These are phyloP conservation scores for Endoconidiophora polonica DNA, from an alignment of 2,329 filamentous ascomycete genomes.

Conservation along the genomic window DNA sequence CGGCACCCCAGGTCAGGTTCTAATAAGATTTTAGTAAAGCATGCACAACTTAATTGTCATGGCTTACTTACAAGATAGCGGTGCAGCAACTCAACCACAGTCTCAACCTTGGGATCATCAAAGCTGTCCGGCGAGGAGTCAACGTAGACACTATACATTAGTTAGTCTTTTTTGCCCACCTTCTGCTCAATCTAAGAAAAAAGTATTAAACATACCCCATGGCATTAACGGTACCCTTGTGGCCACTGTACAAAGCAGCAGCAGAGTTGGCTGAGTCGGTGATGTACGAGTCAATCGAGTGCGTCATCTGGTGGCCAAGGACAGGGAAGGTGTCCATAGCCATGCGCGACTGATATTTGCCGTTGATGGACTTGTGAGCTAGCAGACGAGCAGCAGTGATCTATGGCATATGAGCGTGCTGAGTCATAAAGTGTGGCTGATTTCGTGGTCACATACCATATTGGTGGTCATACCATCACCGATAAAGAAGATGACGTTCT, in stretches of 20 bases:
- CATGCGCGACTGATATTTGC: slow-evolving; percentile 62
- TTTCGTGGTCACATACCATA: slow-evolving; percentile 29
- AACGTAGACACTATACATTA: slow-evolving; percentile 40
- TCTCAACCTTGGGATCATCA: slow-evolving; percentile 78
- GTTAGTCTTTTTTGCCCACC: slow-evolving; percentile 13
- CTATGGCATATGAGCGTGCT: slow-evolving; percentile 15
- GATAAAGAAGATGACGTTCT: slow-evolving; percentile 76
- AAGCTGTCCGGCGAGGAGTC: slow-evolving; percentile 58
- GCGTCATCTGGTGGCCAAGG: slow-evolving; percentile 78
- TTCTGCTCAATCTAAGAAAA: not conserved
- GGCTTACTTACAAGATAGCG: slow-evolving; percentile 47
- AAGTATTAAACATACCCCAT: slow-evolving; percentile 27
- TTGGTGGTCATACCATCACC: slow-evolving; percentile 58
- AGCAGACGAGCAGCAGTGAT: slow-evolving; percentile 67
- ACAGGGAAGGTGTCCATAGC: slow-evolving; percentile 70
- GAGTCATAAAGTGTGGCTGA: not conserved
- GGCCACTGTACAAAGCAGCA: slow-evolving; percentile 63
- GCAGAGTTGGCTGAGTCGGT: slow-evolving; percentile 78
- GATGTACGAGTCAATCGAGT: slow-evolving; percentile 72
- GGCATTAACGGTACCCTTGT: slow-evolving; percentile 71
- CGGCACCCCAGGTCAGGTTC: slow-evolving; percentile 43
- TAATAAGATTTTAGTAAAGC: slow-evolving; percentile 13
- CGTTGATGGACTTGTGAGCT: slow-evolving; percentile 68
- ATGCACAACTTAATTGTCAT: slow-evolving; percentile 12
- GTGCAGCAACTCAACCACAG: slow-evolving; percentile 60